Base-by-base conservation (phyloP, 2,329 filamentous ascomycete genomes). In the Periconia sp. region DNA sequence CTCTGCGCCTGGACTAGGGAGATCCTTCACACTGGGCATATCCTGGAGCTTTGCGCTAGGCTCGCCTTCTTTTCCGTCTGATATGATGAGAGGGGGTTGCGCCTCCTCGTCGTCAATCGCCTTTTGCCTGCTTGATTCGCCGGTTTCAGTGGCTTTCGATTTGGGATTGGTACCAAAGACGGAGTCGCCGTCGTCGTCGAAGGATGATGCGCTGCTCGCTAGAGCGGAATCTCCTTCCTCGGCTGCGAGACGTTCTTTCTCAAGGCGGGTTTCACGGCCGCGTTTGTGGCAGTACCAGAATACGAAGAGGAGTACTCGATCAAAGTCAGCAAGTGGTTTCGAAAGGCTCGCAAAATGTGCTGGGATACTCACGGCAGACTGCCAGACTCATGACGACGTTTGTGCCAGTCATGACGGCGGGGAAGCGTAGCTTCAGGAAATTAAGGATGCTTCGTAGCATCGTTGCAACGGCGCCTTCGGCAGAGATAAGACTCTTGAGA, bases 221-320 rank as follows among this genome's bases (percentile, higher is more conserved):
- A 60, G 49, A 1, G 54, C 56, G 9, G 62, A 59, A 3, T 56
- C 57, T 1, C 36, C 47, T 7, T 66, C 67, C 59, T 68, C 54
- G 33, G 61, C 52, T 33, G 61, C 55, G 12, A 77, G 65, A 11
- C 75, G 71, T 50, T 82, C 80, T 36, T 76, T 82, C 63, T 87
- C 86, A 10, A 97, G 81, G 36, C 94, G 83, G 5, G 85, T 85
- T 73, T 99, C 92, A 31, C 84, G 84, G 26, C 94, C 94, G 40
- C 94, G 88, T 76, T 97, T 97, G 73, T 97, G 87, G 73, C 92
- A 97, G 73, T 97, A 99, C 92, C 92, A 99, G 59, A 97, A 85
- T 31, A 95, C 89, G 65, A 96, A 94, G 43, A 99, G 81, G 12
- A 97, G 79, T 40, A 97, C 89, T 70, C 37, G 2, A 24, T 26